phyloP scores from a whole-genome alignment of 305 asterid genomes.

The Stenogyne calaminthoides region DNA sequence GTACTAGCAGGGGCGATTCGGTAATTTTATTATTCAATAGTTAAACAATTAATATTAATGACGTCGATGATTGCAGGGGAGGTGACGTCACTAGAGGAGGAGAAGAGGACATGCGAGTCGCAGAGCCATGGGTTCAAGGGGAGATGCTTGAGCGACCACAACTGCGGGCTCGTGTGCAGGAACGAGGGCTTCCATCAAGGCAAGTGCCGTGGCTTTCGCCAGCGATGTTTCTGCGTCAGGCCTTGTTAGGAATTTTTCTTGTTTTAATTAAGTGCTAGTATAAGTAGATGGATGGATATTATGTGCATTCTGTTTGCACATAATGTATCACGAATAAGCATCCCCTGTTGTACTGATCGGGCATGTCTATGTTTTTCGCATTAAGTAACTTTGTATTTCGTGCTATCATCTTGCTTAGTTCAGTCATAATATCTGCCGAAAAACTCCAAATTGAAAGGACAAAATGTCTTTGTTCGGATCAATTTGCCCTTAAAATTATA shows the following conservation, averaged over 20 bases:
- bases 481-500: too few species aligned
- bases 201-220: constrained; percentile 44
- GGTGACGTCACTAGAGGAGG: constrained; percentile 37
- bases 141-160: constrained; percentile 37
- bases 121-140: constrained; percentile 56
- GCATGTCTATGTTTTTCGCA: too few species aligned
- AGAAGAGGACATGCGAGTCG: constrained; percentile 49
- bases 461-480: too few species aligned
- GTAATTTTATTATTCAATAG: not conserved
- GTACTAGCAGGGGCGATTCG: not conserved
- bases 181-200: constrained; percentile 60
- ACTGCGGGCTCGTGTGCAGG: constrained; percentile 54
- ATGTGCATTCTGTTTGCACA: too few species aligned
- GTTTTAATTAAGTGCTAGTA: too few species aligned
- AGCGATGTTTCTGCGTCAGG: constrained; percentile 56
- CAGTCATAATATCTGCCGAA: too few species aligned
- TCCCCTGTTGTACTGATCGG: too few species aligned
- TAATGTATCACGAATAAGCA: too few species aligned
- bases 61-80: not conserved
- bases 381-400: too few species aligned
- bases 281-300: too few species aligned
- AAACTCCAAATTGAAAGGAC: too few species aligned
- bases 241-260: constrained; percentile 23
- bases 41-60: not conserved
- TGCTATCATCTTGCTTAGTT: too few species aligned